Percentiles rank a stretch among this genome's conserved stretches.
Conservation (phyloP, 495 filamentous ascomycete species). For the Lophiostoma macrostomum region DNA sequence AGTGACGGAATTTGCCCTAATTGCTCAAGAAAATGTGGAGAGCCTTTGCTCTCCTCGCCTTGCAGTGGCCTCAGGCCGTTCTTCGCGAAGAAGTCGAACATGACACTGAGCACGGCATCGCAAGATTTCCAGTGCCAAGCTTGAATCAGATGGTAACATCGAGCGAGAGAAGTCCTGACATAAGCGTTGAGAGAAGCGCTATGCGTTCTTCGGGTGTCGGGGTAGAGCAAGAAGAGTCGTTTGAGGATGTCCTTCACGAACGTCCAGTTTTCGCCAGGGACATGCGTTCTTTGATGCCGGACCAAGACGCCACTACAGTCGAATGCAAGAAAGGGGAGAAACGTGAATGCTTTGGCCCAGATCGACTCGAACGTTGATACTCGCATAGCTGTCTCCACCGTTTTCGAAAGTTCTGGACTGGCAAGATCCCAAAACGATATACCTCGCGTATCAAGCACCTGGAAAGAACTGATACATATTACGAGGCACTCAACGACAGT, state of each 20-base stretch:
- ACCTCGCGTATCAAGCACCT: constrained; percentile 45
- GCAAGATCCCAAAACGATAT: constrained; percentile 58
- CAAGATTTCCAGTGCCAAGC: constrained; percentile 85
- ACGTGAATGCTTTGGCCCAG: constrained; percentile 72
- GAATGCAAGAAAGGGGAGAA: constrained; percentile 75
- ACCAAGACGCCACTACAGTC: constrained; percentile 62
- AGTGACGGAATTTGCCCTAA: constrained; percentile 63
- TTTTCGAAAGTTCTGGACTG: constrained; percentile 45
- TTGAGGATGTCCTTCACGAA: constrained; percentile 62
- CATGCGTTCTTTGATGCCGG: constrained; percentile 53
- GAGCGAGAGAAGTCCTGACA: constrained; percentile 64
- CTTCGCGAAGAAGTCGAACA: constrained; percentile 89
- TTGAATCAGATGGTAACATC: constrained; percentile 76
- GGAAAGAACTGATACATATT: constrained; percentile 59
- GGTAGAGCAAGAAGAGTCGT: constrained; percentile 65
- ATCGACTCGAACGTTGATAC: constrained; percentile 59
- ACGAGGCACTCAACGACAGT: constrained; percentile 63
- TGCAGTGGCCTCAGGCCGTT: constrained; percentile 69
- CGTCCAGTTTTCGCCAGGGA: constrained; percentile 66
- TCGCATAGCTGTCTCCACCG: constrained; percentile 46
- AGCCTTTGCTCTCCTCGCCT: constrained; percentile 72
- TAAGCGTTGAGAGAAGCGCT: constrained; percentile 75
- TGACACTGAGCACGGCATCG: constrained; percentile 68
- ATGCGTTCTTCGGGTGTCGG: constrained; percentile 50
- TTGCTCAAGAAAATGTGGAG: constrained; percentile 73